Conservation (phyloP, 2,329 filamentous ascomycete species). For the Pseudocercospora cruenta region DNA sequence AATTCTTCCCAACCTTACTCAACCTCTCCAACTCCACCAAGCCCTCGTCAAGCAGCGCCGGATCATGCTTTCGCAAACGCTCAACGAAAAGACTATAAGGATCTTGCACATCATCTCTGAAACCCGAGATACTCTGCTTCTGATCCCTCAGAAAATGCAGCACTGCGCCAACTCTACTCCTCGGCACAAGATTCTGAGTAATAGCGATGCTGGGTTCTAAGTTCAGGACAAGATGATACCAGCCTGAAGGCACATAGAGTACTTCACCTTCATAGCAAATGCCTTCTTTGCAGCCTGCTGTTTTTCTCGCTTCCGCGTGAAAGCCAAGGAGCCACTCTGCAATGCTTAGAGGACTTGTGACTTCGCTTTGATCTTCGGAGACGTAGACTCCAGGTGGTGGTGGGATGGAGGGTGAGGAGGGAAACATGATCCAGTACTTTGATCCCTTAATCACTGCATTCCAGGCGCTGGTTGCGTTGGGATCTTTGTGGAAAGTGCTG, state of each 20-base stretch:
- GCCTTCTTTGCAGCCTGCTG: slow-evolving; percentile 79
- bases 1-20: slow-evolving; percentile 72
- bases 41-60: slow-evolving; percentile 69
- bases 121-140: slow-evolving; percentile 84
- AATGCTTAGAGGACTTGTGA: slow-evolving; percentile 90
- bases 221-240: slow-evolving; percentile 97
- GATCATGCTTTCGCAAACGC: slow-evolving; percentile 65
- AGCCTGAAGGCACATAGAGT: slow-evolving; percentile 87
- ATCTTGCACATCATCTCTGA: slow-evolving; percentile 70
- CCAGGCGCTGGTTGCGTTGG: slow-evolving; percentile 78
- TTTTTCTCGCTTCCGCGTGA: slow-evolving; percentile 76
- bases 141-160: slow-evolving; percentile 81
- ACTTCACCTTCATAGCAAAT: slow-evolving; percentile 85
- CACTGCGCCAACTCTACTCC: slow-evolving; percentile 71
- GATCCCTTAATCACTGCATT: slow-evolving; percentile 87
- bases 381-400: slow-evolving; percentile 88
- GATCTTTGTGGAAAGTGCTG: slow-evolving; percentile 86
- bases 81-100: slow-evolving; percentile 76
- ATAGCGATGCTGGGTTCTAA: slow-evolving; percentile 81
- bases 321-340: slow-evolving; percentile 95
- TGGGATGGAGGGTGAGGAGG: slow-evolving; percentile 63
- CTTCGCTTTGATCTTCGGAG: slow-evolving; percentile 85
- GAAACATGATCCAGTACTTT: slow-evolving; percentile 99
- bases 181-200: slow-evolving; percentile 93
- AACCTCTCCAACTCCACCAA: slow-evolving; percentile 67